phyloP scores from a whole-genome alignment of 75 land plant species.

The Isoetes taiwanensis region DNA sequence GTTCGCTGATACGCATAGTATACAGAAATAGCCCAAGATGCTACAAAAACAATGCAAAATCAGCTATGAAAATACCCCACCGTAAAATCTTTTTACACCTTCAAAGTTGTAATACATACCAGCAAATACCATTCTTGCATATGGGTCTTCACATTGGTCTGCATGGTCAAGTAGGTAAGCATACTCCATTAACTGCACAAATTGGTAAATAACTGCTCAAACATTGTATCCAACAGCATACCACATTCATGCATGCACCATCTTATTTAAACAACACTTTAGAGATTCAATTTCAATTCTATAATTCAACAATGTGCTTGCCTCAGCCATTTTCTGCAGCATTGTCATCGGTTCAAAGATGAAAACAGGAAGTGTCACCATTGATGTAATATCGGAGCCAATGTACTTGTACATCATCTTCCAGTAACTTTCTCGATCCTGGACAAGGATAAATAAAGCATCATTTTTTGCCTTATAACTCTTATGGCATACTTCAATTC shows the following conservation, averaged over 20 bases:
- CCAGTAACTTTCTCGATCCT: constrained; percentile 97
- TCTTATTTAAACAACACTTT: not conserved
- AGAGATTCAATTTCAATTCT: not conserved
- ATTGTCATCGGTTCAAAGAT: constrained; percentile 99
- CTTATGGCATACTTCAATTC: no score
- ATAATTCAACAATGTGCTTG: constrained; percentile 15
- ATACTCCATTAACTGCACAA: constrained; percentile 86
- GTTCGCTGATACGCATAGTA: constrained; percentile 79
- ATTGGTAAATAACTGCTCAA: not conserved
- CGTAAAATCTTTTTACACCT: no score
- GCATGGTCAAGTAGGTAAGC: constrained; percentile 65
- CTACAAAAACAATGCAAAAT: constrained; percentile 27
- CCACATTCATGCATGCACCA: not conserved
- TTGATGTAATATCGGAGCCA: constrained; percentile 94
- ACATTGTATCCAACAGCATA: not conserved
- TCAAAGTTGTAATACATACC: no score
- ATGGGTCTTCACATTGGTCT: constrained; percentile 82
- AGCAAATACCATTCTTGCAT: constrained; percentile 78
- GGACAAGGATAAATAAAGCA: not conserved
- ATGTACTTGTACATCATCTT: constrained; percentile 99
- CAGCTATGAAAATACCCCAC: no score
- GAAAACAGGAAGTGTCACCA: constrained; percentile 94
- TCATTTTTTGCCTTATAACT: no score
- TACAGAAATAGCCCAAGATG: constrained; percentile 85
- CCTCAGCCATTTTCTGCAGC: constrained; percentile 99